phyloP scores from a whole-genome alignment of 306 rosid species.

The Prinsepia uniflora region DNA sequence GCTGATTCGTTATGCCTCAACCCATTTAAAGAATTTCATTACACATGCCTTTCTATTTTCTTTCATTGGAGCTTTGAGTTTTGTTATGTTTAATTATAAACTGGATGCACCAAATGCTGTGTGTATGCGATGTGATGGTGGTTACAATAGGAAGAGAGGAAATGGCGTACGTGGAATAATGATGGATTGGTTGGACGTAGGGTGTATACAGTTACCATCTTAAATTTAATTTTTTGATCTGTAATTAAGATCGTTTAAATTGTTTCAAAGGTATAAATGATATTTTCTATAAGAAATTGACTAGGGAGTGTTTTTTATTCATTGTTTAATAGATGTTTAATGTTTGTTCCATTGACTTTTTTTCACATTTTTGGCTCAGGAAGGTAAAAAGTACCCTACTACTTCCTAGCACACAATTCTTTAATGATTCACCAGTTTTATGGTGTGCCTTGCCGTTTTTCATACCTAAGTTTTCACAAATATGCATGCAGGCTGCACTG shows the following conservation, averaged over 20 bases:
- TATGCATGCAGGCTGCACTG: conserved; percentile 78
- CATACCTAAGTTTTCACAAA: conserved; percentile 27
- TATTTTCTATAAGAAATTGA: conserved; percentile 7
- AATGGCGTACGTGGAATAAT: not conserved
- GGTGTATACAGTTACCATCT: not conserved
- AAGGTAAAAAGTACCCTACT: conserved; percentile 11
- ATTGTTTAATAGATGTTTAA: not conserved
- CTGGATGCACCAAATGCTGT: not conserved
- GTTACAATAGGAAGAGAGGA: not conserved
- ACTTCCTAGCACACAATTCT: conserved; percentile 1
- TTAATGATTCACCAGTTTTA: conserved; percentile 11
- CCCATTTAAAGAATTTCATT: not conserved
- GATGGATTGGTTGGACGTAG: conserved; percentile 1
- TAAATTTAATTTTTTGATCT: not conserved
- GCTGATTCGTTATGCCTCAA: too few relatives aligned
- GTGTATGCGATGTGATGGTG: not conserved
- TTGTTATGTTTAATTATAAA: not conserved
- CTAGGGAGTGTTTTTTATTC: conserved; percentile 9
- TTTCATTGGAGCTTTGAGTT: not conserved
- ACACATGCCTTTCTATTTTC: not conserved
- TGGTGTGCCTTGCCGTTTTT: conserved; percentile 10
- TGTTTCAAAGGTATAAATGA: not conserved
- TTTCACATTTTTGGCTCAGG: conserved; percentile 18
- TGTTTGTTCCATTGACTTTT: not conserved
- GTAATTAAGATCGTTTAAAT: not conserved